A percentile compares a stretch with the other conserved stretches of the same genome.
These are phyloP conservation scores for Cyclotella baltica DNA, from an alignment of 108 stramenopile species.

Conservation along the genomic window DNA sequence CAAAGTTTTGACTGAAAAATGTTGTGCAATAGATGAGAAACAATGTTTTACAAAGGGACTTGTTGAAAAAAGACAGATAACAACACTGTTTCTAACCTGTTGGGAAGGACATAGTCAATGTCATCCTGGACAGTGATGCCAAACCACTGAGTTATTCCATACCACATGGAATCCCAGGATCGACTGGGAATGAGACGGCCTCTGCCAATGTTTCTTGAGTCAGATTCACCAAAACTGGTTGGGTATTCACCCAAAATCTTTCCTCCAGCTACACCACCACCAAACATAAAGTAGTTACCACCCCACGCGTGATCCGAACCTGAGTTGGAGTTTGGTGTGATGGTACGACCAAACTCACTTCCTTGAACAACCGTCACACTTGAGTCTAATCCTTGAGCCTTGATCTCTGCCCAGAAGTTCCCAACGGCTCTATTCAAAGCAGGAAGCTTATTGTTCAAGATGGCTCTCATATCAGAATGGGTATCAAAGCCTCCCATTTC, in stretches of 20 bases:
- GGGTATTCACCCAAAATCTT: conserved; percentile 55
- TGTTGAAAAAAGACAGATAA: too few species aligned
- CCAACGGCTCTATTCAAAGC: conserved; percentile 37
- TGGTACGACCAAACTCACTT: conserved; percentile 57
- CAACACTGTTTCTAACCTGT: too few species aligned
- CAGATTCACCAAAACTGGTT: conserved; percentile 29
- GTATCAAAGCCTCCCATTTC: conserved; percentile 60
- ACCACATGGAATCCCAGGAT: conserved; percentile 63
- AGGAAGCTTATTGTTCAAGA: conserved; percentile 17
- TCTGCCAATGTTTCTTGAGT: conserved; percentile 48
- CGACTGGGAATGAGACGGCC: conserved; percentile 65
- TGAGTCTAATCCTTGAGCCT: conserved; percentile 54
- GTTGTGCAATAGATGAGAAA: too few species aligned
- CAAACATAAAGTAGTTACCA: conserved; percentile 59
- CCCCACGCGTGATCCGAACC: conserved; percentile 52
- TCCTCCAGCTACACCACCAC: conserved; percentile 57
- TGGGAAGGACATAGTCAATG: conserved; percentile 45
- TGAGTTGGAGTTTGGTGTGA: conserved; percentile 26
- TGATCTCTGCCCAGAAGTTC: conserved; percentile 62
- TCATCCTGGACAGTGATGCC: conserved; percentile 43
- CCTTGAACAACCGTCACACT: conserved; percentile 52
- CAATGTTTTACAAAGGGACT: too few species aligned
- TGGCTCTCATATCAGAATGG: conserved; percentile 31
- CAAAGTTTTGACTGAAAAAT: conserved; percentile 39
- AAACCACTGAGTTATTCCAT: conserved; percentile 63